A percentile compares a stretch with the other conserved stretches of the same genome.
Conservation (phyloP, 768 basidiomycete species). For the Amanita thiersii region DNA sequence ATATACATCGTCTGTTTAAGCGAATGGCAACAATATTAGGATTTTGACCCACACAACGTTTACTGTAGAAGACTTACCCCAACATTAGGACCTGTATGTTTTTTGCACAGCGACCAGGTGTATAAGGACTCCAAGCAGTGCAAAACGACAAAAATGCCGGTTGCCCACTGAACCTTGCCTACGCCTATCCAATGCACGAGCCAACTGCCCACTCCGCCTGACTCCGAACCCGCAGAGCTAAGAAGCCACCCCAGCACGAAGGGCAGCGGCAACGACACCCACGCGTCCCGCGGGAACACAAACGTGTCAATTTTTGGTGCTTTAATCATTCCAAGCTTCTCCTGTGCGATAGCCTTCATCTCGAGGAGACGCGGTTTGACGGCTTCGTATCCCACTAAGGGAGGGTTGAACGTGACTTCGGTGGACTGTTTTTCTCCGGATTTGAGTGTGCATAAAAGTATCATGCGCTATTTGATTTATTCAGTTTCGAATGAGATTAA, state of each 20-base stretch:
- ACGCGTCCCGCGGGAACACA: slow-evolving; percentile 25
- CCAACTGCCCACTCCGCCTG: too few species aligned
- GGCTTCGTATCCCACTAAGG: slow-evolving; percentile 66
- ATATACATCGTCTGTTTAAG: slow-evolving; percentile 42
- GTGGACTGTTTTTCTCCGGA: slow-evolving; percentile 39
- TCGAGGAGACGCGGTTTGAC: slow-evolving; percentile 72
- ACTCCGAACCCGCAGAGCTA: too few species aligned
- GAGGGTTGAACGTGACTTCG: slow-evolving; percentile 58
- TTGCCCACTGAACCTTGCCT: slow-evolving; percentile 12
- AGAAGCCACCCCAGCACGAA: too few species aligned
- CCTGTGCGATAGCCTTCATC: slow-evolving; percentile 79
- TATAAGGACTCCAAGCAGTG: slow-evolving; percentile 46
- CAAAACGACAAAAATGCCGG: slow-evolving; percentile 21
- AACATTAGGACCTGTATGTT: slow-evolving; percentile 39
- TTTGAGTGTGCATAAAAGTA: slow-evolving; percentile 53
- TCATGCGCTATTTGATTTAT: slow-evolving; percentile 48
- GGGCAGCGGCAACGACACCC: background rate
- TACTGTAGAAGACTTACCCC: slow-evolving; percentile 20
- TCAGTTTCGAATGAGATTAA: background rate
- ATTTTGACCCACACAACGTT: background rate
- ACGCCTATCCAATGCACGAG: too few species aligned
- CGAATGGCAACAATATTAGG: background rate
- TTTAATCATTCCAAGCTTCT: slow-evolving; percentile 70
- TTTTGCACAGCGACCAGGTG: slow-evolving; percentile 35
- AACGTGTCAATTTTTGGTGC: slow-evolving; percentile 56